Base-by-base conservation (phyloP, 2,329 filamentous ascomycete genomes). In the Dothideomycetes sp. region DNA sequence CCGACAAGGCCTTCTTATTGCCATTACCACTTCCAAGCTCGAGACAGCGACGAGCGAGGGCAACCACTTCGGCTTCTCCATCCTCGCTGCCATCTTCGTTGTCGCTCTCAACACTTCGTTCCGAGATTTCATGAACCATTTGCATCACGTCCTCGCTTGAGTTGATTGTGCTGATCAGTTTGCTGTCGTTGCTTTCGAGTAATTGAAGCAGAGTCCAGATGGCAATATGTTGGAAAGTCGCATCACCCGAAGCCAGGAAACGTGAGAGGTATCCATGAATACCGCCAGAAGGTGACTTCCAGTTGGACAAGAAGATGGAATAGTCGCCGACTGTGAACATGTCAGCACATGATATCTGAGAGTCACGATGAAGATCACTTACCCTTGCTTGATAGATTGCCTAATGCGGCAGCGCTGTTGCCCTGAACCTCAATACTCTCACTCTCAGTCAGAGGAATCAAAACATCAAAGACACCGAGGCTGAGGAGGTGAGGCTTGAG, bases 171-270 rank as follows among this genome's bases (percentile, higher is more conserved):
- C 80, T 80, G 48, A 95, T 82, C n/a, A 98, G 71, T 41, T 78
- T 82, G 64, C 84, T 80, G 58, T 98, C 89, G 59, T 94, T 88
- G 0, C 89, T 95, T 64, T 98, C 91, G 36, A 98, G 80, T 4
- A 98, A 74, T 59, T 98, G 91, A 3, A 98, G 74, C 33, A 98
- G 67, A 1, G 91, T 98, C 91, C 91, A 98, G 48, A 96, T 94
- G 36, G 91, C 91, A 57, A 98, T 98, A 60, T 98, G 91, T 64
- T 98, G 91, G 71, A 98, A 98, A 0, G 91, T 98, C 1, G 91
- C 80, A 58, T 98, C 91, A 28, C 88, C 89, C 49, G 87, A 95
- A 31, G 84, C 84, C 13, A 98, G 73, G 70, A 98, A 98, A 41
- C 89, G 80, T 53, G 80, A 84, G 24, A 98, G 73, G 58, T 98